phyloP scores from a whole-genome alignment of 148 eudicot species.

The Fallopia convolvulus region DNA sequence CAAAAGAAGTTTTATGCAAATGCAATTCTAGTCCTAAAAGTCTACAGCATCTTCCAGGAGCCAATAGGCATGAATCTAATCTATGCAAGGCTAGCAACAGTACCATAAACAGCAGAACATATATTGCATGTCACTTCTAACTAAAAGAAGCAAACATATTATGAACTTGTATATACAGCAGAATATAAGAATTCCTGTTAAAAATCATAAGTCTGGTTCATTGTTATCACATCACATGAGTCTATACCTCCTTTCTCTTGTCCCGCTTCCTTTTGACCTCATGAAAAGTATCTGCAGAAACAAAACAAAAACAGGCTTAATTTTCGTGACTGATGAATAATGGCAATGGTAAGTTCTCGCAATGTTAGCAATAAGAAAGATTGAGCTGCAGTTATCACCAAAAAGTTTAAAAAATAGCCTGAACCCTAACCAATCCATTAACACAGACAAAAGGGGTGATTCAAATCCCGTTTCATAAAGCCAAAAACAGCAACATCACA shows the following conservation, averaged over 20 bases:
- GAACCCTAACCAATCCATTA: not conserved
- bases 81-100: not conserved
- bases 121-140: not conserved
- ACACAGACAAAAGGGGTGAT: not conserved
- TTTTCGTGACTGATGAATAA: not conserved
- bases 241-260: conserved; percentile 36
- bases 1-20: not conserved
- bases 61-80: not conserved
- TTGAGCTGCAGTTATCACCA: not conserved
- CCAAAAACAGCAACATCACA: not conserved
- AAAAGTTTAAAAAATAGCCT: not conserved
- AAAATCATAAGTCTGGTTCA: not conserved
- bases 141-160: not conserved
- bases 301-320: not conserved
- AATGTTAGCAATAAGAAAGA: not conserved
- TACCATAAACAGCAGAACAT: not conserved
- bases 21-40: not conserved
- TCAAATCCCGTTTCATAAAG: not conserved
- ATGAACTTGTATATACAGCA: not conserved
- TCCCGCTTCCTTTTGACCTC: conserved; percentile 38
- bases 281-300: conserved; percentile 36
- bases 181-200: not conserved
- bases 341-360: not conserved
- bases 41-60: not conserved
- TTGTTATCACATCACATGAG: not conserved